phyloP scores from a whole-genome alignment of 2,329 filamentous ascomycete species.

The Chaetomiaceae sp. region DNA sequence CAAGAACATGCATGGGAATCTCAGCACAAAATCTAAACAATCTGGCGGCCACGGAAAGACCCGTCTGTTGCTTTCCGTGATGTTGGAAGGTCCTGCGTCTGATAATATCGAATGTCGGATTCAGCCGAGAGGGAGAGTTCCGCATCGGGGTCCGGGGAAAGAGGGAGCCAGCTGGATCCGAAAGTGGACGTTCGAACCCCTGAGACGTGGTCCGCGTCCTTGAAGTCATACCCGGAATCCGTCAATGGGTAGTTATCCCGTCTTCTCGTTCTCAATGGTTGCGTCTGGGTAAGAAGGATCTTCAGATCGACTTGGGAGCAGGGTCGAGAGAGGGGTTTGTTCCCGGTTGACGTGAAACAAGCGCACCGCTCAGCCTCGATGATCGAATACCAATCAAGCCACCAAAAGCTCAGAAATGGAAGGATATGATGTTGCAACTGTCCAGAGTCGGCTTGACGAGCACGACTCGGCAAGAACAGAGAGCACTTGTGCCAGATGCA shows the following conservation, averaged over 20 bases:
- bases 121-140: constrained; percentile 10
- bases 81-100: constrained; percentile 10
- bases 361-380: background rate
- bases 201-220: background rate
- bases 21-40: background rate
- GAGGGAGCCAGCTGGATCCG: background rate
- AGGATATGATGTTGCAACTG: too few relatives aligned
- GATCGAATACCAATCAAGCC: background rate
- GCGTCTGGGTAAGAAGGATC: background rate
- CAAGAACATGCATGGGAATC: background rate
- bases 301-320: background rate
- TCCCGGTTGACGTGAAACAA: constrained; percentile 6
- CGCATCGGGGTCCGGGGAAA: too few relatives aligned
- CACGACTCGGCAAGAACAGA: too few relatives aligned
- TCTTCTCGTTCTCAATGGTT: background rate
- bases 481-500: constrained; percentile 1
- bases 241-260: constrained; percentile 4
- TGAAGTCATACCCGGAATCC: background rate
- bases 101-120: constrained; percentile 6
- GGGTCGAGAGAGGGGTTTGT: background rate
- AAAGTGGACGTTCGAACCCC: background rate
- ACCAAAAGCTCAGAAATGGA: too few relatives aligned
- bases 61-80: background rate
- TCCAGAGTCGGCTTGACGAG: too few relatives aligned
- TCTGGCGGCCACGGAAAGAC: background rate